Evolutionary conservation across 2,329 filamentous ascomycete species (phyloP), one percentile per base, ranked within the genome.

Genomic region (Mariannaea sp.): DNA sequence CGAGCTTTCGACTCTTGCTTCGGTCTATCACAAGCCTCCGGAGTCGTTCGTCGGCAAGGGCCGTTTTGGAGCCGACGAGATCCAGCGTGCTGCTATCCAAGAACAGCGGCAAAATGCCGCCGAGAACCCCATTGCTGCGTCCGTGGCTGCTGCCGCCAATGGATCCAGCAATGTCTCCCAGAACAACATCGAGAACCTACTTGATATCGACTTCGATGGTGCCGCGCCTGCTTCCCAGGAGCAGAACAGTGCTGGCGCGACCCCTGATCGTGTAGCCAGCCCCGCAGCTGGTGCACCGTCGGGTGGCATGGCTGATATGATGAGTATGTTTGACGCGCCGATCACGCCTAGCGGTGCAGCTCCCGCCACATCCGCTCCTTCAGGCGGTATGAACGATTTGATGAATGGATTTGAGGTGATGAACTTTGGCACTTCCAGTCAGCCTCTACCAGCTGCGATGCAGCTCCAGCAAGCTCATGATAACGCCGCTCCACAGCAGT

Each of bases 31-130:
- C 83, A 97, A 96, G 76, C 92, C 92, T 7, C 92, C 94, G 38
- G 91, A 96, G 80, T 92, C 93, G n/a, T 99, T 99, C 73, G 88
- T 99, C 53, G 94, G 94, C 63, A 92, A 96, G 74, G 94, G 94
- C 35, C 87, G 93, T 38, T 97, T 90, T 64, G 94, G 93, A 30
- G 92, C 94, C 42, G 92, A 96, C 72, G 92, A 90, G 56, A 91
- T 99, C 68, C 94, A 97, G 74, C 88, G 89, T 62, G 93, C 93
- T 44, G 94, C 94, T 56, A 96, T 99, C 69, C 92, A 96, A 77
- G 94, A 99, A 76, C 92, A 96, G 77, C 84, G 89, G 60, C 86
- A 97, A 73, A 91, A 97, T 65, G 90, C 90, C 1, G 89, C 86
- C 57, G 94, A 97, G 65, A 97, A 97, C 71, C 93, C 94, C 1